Conservation (phyloP, 2,329 filamentous ascomycete species). For the Calycina herbarum region DNA sequence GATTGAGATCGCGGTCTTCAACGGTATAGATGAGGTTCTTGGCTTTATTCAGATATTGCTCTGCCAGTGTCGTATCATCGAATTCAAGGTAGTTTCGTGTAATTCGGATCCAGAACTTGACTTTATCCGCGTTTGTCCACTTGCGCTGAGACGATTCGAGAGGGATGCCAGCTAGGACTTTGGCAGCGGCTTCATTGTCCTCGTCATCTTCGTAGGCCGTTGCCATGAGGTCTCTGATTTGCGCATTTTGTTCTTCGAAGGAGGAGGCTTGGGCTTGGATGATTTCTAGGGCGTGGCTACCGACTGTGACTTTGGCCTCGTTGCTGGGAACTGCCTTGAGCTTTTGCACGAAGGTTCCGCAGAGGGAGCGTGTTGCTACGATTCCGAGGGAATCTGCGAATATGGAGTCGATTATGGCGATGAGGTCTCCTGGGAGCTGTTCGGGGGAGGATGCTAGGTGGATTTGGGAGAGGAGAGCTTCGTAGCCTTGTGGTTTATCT, state of each 20-base stretch:
- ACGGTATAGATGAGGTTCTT: conserved; percentile 88
- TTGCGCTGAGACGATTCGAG: conserved; percentile 87
- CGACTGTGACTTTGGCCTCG: conserved; percentile 73
- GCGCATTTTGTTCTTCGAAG: conserved; percentile 81
- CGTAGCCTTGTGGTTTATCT: conserved; percentile 49
- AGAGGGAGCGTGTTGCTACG: conserved; percentile 35
- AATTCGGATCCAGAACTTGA: conserved; percentile 87
- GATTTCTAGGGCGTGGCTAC: conserved; percentile 67
- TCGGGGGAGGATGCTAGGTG: conserved; percentile 22
- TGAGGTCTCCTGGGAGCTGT: conserved; percentile 32
- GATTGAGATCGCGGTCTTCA: conserved; percentile 67
- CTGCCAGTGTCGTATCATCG: conserved; percentile 83
- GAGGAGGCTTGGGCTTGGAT: conserved; percentile 64
- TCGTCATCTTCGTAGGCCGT: conserved; percentile 80
- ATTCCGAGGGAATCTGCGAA: conserved; percentile 37
- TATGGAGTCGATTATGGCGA: conserved; percentile 36
- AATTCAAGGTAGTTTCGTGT: conserved; percentile 92
- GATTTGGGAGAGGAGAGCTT: conserved; percentile 47
- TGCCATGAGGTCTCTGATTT: conserved; percentile 77
- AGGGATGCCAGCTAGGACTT: conserved; percentile 77
- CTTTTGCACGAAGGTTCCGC: conserved; percentile 57
- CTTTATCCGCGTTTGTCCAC: conserved; percentile 79
- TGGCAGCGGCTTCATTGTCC: conserved; percentile 77
- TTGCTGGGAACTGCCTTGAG: conserved; percentile 62
- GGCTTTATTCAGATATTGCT: conserved; percentile 88